Base-by-base conservation (phyloP, 2,329 filamentous ascomycete species). In the Endothia cerciana region DNA sequence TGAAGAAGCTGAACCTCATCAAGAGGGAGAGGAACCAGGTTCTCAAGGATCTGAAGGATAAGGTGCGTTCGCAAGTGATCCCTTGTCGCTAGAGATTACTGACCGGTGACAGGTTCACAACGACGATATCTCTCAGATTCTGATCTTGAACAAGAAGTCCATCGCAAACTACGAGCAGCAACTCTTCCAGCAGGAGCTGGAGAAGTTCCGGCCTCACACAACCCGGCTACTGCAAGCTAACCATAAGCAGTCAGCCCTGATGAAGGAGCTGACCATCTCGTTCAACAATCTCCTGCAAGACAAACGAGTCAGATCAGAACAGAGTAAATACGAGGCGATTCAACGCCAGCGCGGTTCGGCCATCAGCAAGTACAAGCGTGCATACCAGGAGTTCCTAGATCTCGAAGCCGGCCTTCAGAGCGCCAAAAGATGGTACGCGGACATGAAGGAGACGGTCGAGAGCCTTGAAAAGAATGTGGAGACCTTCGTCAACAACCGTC, bases 141-240 rank as follows among this genome's bases (percentile, higher is more conserved):
- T 99, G 67, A 99, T 99, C 64, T 82, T 99, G 66, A 99, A 99
- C 83, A 98, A 98, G 77, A 99, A 98, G 79, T 91, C 93, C 1
- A 94, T 98, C 73, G 86, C 93, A 25, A 97, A 93, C 73, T 94
- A 95, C 73, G 95, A 99, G 77, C 89, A 85, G 15, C 93, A 97
- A 73, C 85, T 99, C 2, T 99, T 99, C 80, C 91, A 97, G 75
- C 89, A 93, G 19, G 95, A 99, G 77, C 84, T 99, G n/a, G 94
- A 98, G 78, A 99, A 99, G 77, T 99, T 97, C 79, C 85, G 93
- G 51, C 91, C 93, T 36, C 92, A 97, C 73, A 95, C 98, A 75
- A 97, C 91, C 72, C 89, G 95, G 41, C 85, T 99, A 19, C 81
- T 97, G 10, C 93, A 97, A 76, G 94, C 95, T 17, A 96, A 93